Percentiles rank a stretch among this genome's conserved stretches.
These are phyloP conservation scores for Acanthamoeba quina DNA, from an alignment of 208 protist species.

Conservation along the genomic window DNA sequence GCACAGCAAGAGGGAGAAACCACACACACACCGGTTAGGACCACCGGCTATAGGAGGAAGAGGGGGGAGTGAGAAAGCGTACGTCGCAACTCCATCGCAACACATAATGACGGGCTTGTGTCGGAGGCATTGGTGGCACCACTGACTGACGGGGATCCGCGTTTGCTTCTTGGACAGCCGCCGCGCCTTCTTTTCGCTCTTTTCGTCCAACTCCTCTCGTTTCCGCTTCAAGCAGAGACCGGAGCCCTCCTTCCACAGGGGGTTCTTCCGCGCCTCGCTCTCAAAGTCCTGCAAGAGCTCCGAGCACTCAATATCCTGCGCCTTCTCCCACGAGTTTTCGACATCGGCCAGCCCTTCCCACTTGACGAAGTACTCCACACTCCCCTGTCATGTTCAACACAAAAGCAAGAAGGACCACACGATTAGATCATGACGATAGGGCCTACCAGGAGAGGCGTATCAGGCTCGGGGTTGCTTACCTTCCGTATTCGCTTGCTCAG, in stretches of 20 bases:
- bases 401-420: not conserved
- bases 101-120: slow-evolving; percentile 66
- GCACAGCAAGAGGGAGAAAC: not conserved
- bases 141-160: slow-evolving; percentile 39
- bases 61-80: not conserved
- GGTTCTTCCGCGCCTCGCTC: slow-evolving; percentile 52
- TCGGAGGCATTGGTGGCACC: slow-evolving; percentile 59
- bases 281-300: slow-evolving; percentile 72
- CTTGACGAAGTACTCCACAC: slow-evolving; percentile 53
- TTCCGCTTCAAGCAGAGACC: slow-evolving; percentile 16
- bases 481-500: slow-evolving; percentile 55
- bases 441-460: not conserved
- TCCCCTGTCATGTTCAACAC: not conserved
- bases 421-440: not conserved
- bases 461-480: not conserved
- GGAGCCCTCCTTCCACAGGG: slow-evolving; percentile 59
- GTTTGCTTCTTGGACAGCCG: slow-evolving; percentile 46
- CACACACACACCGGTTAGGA: not conserved
- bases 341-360: slow-evolving; percentile 49
- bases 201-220: slow-evolving; percentile 38
- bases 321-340: slow-evolving; percentile 70
- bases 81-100: slow-evolving; percentile 38
- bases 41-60: too few relatives aligned
- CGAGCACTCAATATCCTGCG: slow-evolving; percentile 40
- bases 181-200: slow-evolving; percentile 60